Evolutionary conservation across 2,329 filamentous ascomycete genomes (phyloP), one percentile per base, ranked within the genome.

Genomic region (Diplodia mutila): DNA sequence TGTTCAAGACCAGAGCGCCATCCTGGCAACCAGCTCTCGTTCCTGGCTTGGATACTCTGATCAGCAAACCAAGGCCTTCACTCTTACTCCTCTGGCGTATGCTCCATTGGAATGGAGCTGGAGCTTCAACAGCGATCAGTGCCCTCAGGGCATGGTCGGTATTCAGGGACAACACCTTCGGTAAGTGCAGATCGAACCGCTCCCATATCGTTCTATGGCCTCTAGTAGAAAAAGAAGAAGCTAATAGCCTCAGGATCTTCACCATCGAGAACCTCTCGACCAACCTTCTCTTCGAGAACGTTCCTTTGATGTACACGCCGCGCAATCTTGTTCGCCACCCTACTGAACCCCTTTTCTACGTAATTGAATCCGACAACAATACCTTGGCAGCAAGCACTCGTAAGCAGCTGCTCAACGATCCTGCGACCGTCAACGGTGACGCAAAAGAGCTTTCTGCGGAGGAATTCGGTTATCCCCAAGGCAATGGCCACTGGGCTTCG

Each of bases 31-130:
- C 66, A 97, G 93, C 77, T 96, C 94, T 18, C 89, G 94, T 67
- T 91, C 95, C n/a, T 99, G 94, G 94, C 85, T 99, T 4, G 94
- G 94, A 52, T 98, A 98, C 76, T 91, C 93, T 0, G 93, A 98
- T 74, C 89, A 91, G 1, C 90, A 94, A 69, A 94, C 91, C 2
- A 92, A 92, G 75, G 90, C 90, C 46, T 97, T 97, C 75, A 92
- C 96, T 80, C 89, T 98, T 72, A 97, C 94, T 0, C 95, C 96
- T 0, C 82, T 99, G 34, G 92, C 92, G 77, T 97, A 97, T 74
- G 89, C 90, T 65, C 89, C 91, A 49, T 86, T 99, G 32, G 93
- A 97, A 78, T 97, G 93, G 85, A 94, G 92, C 3, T 97, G 94
- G 90, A 97, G 95, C 74, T 98, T 99, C 76, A 94, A 92, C 78